Conservation (phyloP, 768 basidiomycete species). For the Tricholoma matsutake region DNA sequence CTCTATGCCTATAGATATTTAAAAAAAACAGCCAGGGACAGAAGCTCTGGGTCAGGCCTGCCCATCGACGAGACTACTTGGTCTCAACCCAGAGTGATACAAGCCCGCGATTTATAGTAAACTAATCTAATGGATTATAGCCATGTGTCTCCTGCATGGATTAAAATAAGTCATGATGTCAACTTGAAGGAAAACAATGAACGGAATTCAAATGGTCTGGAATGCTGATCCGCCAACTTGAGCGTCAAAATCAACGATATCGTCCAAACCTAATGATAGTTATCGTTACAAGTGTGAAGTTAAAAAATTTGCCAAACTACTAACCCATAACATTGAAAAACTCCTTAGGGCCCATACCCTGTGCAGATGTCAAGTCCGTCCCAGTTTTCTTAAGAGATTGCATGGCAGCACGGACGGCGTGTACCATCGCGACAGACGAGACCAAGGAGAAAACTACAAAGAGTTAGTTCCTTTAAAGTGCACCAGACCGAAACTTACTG, state of each 20-base stretch:
- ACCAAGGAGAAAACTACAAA: conserved; percentile 68
- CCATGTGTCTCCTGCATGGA: too few species aligned
- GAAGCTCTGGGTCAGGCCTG: too few species aligned
- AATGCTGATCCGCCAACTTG: conserved; percentile 60
- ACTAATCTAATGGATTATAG: too few species aligned
- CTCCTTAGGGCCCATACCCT: conserved; percentile 73
- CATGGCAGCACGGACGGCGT: conserved; percentile 79
- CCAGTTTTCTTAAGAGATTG: conserved; percentile 72
- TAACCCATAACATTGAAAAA: conserved; percentile 79
- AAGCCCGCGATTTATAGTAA: too few species aligned
- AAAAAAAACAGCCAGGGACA: too few species aligned
- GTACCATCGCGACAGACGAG: conserved; percentile 73
- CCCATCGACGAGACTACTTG: too few species aligned
- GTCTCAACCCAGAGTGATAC: too few species aligned
- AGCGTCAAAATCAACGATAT: conserved; percentile 52
- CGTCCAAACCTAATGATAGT: conserved; percentile 41
- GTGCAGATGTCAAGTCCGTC: conserved; percentile 57
- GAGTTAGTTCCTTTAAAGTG: background rate
- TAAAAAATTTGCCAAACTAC: conserved; percentile 9
- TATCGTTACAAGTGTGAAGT: background rate
- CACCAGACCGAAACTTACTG: conserved; percentile 41
- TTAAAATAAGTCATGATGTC: too few species aligned
- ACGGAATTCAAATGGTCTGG: conserved; percentile 38
- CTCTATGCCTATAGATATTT: too few species aligned
- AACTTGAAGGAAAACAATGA: too few species aligned